Evolutionary conservation across 169 alveolate genomes (phyloP).

Genomic region (Toxoplasma gondii): DNA sequence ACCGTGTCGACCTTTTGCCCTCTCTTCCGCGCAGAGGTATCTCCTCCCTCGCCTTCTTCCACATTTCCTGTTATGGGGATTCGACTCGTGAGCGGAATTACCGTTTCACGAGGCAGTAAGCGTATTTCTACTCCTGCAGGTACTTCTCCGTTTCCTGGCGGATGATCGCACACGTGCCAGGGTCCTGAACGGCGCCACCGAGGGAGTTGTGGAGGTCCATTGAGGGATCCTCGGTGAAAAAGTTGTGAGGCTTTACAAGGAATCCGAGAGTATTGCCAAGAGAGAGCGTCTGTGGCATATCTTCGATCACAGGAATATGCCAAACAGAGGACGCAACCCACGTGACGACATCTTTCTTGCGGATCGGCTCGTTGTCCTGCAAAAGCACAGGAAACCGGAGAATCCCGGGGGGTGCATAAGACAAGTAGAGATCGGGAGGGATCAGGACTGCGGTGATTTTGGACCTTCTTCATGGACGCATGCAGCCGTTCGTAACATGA

Average conservation of each 20-base stretch:
- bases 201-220: slow-evolving; percentile 77
- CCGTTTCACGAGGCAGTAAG: background rate
- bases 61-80: too few species aligned
- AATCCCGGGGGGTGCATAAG: background rate
- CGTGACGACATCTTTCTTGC: slow-evolving; percentile 76
- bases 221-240: slow-evolving; percentile 73
- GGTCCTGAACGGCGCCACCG: slow-evolving; percentile 75
- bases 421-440: background rate
- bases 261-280: slow-evolving; percentile 78
- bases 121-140: background rate
- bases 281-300: slow-evolving; percentile 77
- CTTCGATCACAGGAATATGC: slow-evolving; percentile 79
- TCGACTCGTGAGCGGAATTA: background rate
- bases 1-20: too few species aligned
- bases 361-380: slow-evolving; percentile 72
- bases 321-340: slow-evolving; percentile 76
- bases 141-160: slow-evolving; percentile 69
- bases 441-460: background rate
- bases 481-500: too few species aligned
- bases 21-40: too few species aligned
- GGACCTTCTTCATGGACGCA: background rate
- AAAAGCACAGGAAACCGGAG: background rate
- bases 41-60: too few species aligned
- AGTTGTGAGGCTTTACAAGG: slow-evolving; percentile 75
- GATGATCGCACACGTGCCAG: slow-evolving; percentile 78